Base-by-base conservation (phyloP, 805 yeast genomes). In the Wickerhamomyces sydowiorum region DNA sequence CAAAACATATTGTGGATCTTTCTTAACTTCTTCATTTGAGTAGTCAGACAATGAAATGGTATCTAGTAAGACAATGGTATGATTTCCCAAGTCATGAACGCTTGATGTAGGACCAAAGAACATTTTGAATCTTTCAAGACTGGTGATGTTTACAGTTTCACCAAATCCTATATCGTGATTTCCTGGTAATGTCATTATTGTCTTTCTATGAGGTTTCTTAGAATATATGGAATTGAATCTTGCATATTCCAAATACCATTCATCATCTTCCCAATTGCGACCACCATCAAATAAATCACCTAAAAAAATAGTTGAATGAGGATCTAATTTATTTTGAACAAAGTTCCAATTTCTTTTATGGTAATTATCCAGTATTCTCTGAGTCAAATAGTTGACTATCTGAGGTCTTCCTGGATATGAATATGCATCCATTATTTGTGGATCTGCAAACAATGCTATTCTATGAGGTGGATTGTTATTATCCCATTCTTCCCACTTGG, bases 101-200 rank as follows among this genome's bases (percentile, higher is more conserved):
- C 75, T 71, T 18, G 73, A 69, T 1, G 93, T 66, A 32, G 77
- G 78, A 2, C 98, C 99, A 60, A 88, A 91, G 56, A 69, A 73
- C 1, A 80, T 65, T 31, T 73, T 64, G 62, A 90, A 93, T 50
- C 98, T 65, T 28, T 75, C 62, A 36, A 75, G 62, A 20, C 82
- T 78, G 1, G 69, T 61, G 21, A 72, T 69, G 15, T 78, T 69
- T 14, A 93, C 78, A 0, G 80, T 78, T 45, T 80, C 76, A 23
- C 93, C 96, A 64, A 84, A 91, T 0, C 99, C 99, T 49, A 95
- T 87, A 59, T 93, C 99, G 60, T 93, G 99, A 58, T 93, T 93
- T 2, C 99, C 99, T 0, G 96, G 96, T 25, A 75, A 52, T n/a
- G 71, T 65, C 67, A 66, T 59, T 17, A 69, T 50, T 3, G 72